Base-by-base conservation (phyloP, 129 eudicot genomes). In the Solidago caesia region DNA sequence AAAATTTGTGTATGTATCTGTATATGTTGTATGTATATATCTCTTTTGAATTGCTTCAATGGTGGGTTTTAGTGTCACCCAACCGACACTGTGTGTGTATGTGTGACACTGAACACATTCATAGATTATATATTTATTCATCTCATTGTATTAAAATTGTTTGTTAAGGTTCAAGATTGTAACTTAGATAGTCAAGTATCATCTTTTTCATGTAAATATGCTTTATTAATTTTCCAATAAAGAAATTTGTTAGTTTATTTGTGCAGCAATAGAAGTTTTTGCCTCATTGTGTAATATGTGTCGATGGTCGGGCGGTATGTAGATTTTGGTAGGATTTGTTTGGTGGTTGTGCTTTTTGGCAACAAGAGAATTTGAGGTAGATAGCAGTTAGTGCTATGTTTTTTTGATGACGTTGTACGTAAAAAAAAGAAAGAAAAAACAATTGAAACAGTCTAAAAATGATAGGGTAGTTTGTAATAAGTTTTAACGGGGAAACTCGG, bases 371-470 rank as follows among this genome's bases (percentile, higher is more conserved):
- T 5, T 55, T 42, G 4, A 33, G 41, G 75, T 15, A 15, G n/a
- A 27, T 47, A 63, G 33, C 25, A 9, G 5, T 62, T 64, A 14
- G 42, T 41, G 49, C 5, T 0, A 27, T 39, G 21, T 14, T 33
- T 27, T 47, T 15, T n/a, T 73, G 44, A 73, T 21, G 77, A 59
- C 44, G 33, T 46, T 27, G 48, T 74, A n/a, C 9, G 12, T 33
- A 33, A 1, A 33, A 63, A 4, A 0, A 21, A 21, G n/a, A 21
- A 21, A 21, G 0, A 21, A 12, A 64, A 51, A 64, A 71, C 72
- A 16, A 49, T 75, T 44, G 51, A n/a, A 49, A 46, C 0, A n/a
- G 47, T 43, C 11, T 13, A 6, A 72, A 46, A 11, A 11, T 4
- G 8, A 51, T 51, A 12, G 2, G 6, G 6, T 12, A 33, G 39